Evolutionary conservation across 805 yeast species (phyloP).

Genomic region (Myxozyma sirexii): DNA sequence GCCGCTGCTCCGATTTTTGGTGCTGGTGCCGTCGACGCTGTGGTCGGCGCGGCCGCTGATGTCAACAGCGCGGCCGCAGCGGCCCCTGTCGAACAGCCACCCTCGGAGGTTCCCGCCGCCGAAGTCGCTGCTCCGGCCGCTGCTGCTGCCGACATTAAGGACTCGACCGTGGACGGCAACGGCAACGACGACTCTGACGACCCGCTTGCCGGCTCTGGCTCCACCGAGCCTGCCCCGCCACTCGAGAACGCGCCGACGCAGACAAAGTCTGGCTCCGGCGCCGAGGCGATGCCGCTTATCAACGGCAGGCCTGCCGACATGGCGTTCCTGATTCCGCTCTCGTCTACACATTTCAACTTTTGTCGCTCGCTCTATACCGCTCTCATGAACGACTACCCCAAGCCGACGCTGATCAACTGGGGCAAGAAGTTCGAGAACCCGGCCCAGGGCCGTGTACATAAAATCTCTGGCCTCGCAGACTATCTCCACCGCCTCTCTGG

Average conservation of each 20-base stretch:
- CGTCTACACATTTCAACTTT: constrained; percentile 32
- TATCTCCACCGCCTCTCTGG: constrained; percentile 14
- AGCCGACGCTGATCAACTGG: constrained; percentile 32
- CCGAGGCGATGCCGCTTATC: neutral
- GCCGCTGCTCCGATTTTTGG: neutral
- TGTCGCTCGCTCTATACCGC: constrained; percentile 34
- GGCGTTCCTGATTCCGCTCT: constrained; percentile 32
- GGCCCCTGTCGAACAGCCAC: neutral
- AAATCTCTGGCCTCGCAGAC: constrained; percentile 24
- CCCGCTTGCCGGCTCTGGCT: constrained; percentile 7
- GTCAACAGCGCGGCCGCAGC: neutral
- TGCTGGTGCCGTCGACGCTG: neutral
- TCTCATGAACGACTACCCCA: constrained; percentile 32
- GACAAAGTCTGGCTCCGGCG: neutral
- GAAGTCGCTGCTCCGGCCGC: neutral
- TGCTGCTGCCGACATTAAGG: neutral
- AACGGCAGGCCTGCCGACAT: constrained; percentile 21
- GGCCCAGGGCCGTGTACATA: constrained; percentile 26
- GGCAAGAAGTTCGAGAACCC: constrained; percentile 22
- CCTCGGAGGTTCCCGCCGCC: neutral
- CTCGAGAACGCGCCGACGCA: neutral
- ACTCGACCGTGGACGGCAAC: constrained; percentile 1
- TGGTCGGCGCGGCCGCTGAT: neutral
- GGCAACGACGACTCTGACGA: neutral
- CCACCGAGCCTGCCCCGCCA: neutral